Base-by-base conservation (phyloP, 345 rosid genomes). In the Lepidium aucheri region DNA sequence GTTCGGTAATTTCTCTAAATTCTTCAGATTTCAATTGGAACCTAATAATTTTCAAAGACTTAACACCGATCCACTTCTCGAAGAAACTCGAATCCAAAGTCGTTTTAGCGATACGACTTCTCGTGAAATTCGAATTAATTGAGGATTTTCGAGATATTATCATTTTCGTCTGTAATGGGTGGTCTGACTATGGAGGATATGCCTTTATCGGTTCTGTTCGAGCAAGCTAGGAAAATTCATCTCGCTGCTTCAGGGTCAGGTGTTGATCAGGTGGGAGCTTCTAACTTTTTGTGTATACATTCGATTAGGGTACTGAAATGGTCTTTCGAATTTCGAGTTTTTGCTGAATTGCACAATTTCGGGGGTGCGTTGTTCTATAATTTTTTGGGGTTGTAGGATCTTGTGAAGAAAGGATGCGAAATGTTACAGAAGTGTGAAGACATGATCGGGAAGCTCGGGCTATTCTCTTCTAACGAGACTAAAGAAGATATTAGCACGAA, bases 401-500 rank as follows among this genome's bases (percentile, higher is more conserved):
- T 73, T 56, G 78, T 85, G 78, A 82, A 67, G 83, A 91, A 83
- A 63, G 96, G 96, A 42, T 79, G 90, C 35, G 85, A 79, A 34
- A 77, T 68, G 47, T 70, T 95, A 76, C 72, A 76, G 66, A 95
- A 80, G 78, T 91, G 96, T 45, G 97, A 91, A 68, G 96, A 89
- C 53, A 89, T 89, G 99, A 73, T 95, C 17, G 69, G 74, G 60
- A 91, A 80, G 66, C 78, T 95, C 12, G 98, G 91, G 8, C 65
- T 95, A 45, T 95, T 95, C 79, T 91, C 99, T 0, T 42, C 89
- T 1, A 95, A 91, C 36, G 99, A 95, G 79, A 82, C 94, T 15
- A 91, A 83, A 70, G 96, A 95, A 9, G 98, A 95, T 47, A 88
- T 91, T 34, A 77, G 89, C 85, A 91, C 97, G 9, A 20, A 77